A percentile compares a stretch with the other conserved stretches of the same genome.
Evolutionary conservation across 805 yeast genomes (phyloP).

Genomic region (Lipomyces oligophaga): DNA sequence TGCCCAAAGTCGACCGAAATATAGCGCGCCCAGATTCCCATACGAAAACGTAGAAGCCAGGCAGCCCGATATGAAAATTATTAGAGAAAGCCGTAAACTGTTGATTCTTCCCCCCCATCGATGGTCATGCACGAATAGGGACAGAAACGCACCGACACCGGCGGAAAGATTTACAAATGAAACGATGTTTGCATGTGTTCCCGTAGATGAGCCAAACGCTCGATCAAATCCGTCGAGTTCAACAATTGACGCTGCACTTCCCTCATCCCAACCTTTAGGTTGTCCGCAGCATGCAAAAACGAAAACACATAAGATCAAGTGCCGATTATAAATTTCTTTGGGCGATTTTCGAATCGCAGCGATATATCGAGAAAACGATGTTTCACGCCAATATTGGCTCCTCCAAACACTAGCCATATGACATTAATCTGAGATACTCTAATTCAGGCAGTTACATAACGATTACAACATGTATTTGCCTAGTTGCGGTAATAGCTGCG

Average conservation of each 20-base stretch:
- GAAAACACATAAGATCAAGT: constrained; percentile 11
- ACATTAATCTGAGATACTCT: too few species aligned
- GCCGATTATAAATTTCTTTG: constrained; percentile 9
- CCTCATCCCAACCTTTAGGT: constrained; percentile 21
- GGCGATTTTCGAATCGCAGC: constrained; percentile 13
- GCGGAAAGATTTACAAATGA: constrained; percentile 17
- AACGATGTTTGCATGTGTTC: constrained; percentile 10
- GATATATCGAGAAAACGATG: constrained; percentile 7
- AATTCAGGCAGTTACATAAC: too few species aligned
- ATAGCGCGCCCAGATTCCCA: constrained; percentile 7
- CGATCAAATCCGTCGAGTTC: constrained; percentile 3
- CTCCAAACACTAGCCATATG: too few species aligned
- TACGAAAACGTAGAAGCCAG: constrained; percentile 11
- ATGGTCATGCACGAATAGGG: constrained; percentile 10
- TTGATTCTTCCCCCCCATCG: constrained; percentile 9
- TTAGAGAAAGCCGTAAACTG: constrained; percentile 9
- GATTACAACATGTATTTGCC: too few species aligned
- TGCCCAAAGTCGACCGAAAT: constrained; percentile 13
- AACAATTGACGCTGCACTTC: constrained; percentile 11
- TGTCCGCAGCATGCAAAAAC: constrained; percentile 13
- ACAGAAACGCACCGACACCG: constrained; percentile 13
- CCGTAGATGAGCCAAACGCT: constrained; percentile 1
- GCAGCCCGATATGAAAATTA: constrained; percentile 10
- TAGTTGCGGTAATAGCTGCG: too few species aligned
- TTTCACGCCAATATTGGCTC: too few species aligned